phyloP scores from a whole-genome alignment of 306 rosid species.

The Urtica urens region DNA sequence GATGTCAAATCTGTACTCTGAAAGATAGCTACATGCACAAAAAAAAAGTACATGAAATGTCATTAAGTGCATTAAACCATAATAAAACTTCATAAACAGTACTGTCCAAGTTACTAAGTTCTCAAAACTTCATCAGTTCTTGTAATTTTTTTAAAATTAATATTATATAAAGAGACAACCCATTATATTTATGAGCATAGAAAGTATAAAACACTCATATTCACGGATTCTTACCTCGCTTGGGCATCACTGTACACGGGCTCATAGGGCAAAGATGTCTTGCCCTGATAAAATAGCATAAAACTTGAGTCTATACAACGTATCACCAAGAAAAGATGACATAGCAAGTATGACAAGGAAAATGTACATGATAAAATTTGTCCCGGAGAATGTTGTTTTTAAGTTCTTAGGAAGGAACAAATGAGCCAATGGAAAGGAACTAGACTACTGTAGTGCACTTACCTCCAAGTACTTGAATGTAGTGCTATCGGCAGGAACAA shows the following conservation, averaged over 20 bases:
- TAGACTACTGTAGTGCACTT: conserved; percentile 24
- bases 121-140: too few relatives aligned
- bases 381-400: background rate
- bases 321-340: background rate
- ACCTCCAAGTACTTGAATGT: conserved; percentile 88
- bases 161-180: too few relatives aligned
- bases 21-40: conserved; percentile 44
- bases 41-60: conserved; percentile 10
- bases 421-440: too few relatives aligned
- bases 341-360: background rate
- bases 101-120: too few relatives aligned
- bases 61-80: too few relatives aligned
- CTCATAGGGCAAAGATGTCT: conserved; percentile 27
- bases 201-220: background rate
- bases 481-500: conserved; percentile 72
- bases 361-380: background rate
- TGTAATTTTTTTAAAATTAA: too few relatives aligned
- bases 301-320: background rate
- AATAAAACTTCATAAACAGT: too few relatives aligned
- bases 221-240: conserved; percentile 43
- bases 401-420: background rate
- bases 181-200: too few relatives aligned
- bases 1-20: conserved; percentile 73
- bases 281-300: conserved; percentile 21
- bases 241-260: conserved; percentile 40